Percentiles rank a stretch among this genome's conserved stretches.
These are phyloP conservation scores for Phytophthora sp. DNA, from an alignment of 352 stramenopile species.

Conservation along the genomic window DNA sequence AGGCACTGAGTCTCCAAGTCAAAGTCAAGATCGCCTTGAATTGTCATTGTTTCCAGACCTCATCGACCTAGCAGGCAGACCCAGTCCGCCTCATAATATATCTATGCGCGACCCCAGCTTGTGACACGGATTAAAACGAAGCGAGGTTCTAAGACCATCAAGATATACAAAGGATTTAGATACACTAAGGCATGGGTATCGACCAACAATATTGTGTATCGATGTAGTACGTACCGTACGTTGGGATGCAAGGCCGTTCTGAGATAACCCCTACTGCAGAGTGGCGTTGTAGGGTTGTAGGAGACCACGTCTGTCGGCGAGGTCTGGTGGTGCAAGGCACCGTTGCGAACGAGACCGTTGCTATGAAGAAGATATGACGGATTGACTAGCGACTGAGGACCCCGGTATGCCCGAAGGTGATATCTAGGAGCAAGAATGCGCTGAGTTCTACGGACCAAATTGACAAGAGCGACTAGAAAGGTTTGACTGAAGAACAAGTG, in stretches of 20 bases:
- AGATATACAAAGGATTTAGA: not conserved
- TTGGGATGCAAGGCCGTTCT: not conserved
- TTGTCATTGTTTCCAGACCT: too few relatives aligned
- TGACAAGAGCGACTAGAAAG: not conserved
- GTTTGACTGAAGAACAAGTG: not conserved
- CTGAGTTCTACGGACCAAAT: not conserved
- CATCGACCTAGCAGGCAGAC: too few relatives aligned
- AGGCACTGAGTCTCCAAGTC: too few relatives aligned
- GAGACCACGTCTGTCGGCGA: not conserved
- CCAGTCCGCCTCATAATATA: too few relatives aligned
- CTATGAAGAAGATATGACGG: not conserved
- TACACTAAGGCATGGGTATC: not conserved
- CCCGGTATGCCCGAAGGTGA: not conserved
- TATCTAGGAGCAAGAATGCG: not conserved
- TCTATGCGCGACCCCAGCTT: too few relatives aligned
- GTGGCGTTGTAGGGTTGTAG: not conserved
- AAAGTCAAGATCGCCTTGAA: too few relatives aligned
- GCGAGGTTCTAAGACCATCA: not conserved
- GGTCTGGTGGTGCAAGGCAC: not conserved
- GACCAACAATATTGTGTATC: not conserved
- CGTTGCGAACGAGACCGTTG: not conserved
- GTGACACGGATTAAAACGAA: not conserved
- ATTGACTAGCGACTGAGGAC: not conserved
- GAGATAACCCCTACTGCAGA: not conserved
- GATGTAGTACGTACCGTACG: not conserved